Conservation (phyloP, 768 basidiomycete species). For the Suillus cothurnatus region DNA sequence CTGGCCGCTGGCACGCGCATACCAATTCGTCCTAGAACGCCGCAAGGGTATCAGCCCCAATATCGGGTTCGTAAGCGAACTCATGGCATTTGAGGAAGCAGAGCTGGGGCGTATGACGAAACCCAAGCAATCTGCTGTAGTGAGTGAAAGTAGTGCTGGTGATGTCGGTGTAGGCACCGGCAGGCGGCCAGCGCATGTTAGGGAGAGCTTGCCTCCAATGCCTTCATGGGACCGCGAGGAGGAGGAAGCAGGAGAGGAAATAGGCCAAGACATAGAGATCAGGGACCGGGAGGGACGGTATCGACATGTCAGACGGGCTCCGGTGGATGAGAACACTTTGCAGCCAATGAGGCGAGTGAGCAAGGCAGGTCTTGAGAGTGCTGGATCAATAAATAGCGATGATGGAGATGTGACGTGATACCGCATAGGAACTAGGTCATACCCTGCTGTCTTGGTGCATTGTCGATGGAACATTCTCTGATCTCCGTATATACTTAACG, state of each 20-base stretch:
- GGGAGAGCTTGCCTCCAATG: constrained; percentile 63
- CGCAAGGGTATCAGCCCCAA: constrained; percentile 96
- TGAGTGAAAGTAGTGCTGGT: constrained; percentile 16
- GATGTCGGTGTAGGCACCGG: constrained; percentile 21
- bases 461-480: not conserved
- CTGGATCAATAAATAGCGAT: constrained; percentile 17
- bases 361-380: constrained; percentile 90
- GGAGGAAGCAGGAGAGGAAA: constrained; percentile 32
- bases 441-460: not conserved
- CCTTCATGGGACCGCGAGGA: constrained; percentile 27
- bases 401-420: not conserved
- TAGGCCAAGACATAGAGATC: constrained; percentile 87
- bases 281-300: constrained; percentile 85
- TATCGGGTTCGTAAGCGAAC: constrained; percentile 95
- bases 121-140: constrained; percentile 15
- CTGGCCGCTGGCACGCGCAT: constrained; percentile 92
- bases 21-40: constrained; percentile 88
- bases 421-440: not conserved
- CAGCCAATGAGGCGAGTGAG: constrained; percentile 90
- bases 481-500: not conserved
- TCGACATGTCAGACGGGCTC: constrained; percentile 82
- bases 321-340: constrained; percentile 84
- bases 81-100: constrained; percentile 96
- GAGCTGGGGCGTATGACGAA: constrained; percentile 62
- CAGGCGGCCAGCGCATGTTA: constrained; percentile 62